Evolutionary conservation across 352 stramenopile species (phyloP).

Genomic region (Thraustochytrium sp.): DNA sequence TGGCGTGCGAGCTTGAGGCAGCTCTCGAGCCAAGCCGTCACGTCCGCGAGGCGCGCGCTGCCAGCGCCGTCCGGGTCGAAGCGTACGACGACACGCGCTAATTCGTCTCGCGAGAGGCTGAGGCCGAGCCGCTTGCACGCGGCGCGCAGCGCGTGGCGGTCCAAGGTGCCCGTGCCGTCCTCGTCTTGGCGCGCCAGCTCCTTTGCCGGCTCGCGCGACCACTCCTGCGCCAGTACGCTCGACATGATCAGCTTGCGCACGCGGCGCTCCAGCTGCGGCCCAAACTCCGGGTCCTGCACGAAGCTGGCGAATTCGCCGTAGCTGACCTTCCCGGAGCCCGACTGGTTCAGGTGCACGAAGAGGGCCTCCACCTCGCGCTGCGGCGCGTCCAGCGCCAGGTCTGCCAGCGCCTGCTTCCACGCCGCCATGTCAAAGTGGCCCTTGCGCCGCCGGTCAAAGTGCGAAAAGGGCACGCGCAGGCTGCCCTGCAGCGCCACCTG

Average conservation of each 20-base stretch:
- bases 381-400: conserved; percentile 10
- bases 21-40: neutral
- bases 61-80: neutral
- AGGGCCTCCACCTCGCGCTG: neutral
- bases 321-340: neutral
- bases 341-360: neutral
- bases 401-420: neutral
- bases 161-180: neutral
- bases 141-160: neutral
- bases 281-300: conserved; percentile 10
- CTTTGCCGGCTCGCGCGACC: neutral
- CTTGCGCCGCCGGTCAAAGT: conserved; percentile 33
- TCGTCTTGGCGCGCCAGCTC: neutral
- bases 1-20: neutral
- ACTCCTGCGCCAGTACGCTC: neutral
- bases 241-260: conserved; percentile 36
- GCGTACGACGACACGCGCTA: neutral
- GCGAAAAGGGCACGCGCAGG: neutral
- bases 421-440: conserved; percentile 23
- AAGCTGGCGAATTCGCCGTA: conserved; percentile 25
- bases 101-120: neutral
- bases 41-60: neutral
- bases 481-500: neutral
- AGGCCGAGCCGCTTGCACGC: conserved; percentile 2
- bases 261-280: neutral